Conservation (phyloP, 192 early-diverging fungal genomes). For the Coemansia sp. region DNA sequence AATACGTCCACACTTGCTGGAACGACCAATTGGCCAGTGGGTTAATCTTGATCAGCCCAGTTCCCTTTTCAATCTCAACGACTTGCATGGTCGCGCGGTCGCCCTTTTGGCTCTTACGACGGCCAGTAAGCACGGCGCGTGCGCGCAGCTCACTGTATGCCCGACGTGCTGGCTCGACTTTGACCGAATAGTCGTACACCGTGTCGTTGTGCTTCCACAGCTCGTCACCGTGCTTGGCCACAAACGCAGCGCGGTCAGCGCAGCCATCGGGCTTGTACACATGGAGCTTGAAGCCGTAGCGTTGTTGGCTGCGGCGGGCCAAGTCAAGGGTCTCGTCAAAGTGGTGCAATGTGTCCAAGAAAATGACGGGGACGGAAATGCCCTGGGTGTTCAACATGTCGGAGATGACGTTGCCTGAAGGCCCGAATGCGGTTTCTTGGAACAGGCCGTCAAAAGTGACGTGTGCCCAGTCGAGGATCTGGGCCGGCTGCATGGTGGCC, state of each 20-base stretch:
- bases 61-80: constrained; percentile 75
- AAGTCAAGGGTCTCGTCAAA: constrained; percentile 89
- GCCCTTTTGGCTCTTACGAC: constrained; percentile 82
- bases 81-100: constrained; percentile 75
- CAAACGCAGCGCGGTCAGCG: constrained; percentile 67
- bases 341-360: constrained; percentile 94
- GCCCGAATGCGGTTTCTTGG: constrained; percentile 94
- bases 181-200: constrained; percentile 87
- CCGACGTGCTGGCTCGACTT: constrained; percentile 89
- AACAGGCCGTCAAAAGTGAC: constrained; percentile 74
- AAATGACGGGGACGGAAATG: constrained; percentile 70
- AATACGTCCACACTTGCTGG: constrained; percentile 83
- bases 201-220: constrained; percentile 83
- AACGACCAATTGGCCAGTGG: constrained; percentile 90
- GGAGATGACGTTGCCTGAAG: constrained; percentile 83
- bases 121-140: constrained; percentile 85
- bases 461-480: constrained; percentile 88
- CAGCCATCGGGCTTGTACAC: constrained; percentile 71
- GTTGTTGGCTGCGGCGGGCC: constrained; percentile 62
- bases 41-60: constrained; percentile 86
- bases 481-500: constrained; percentile 64
- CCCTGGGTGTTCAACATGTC: constrained; percentile 80
- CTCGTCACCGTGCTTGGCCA: constrained; percentile 66
- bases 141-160: constrained; percentile 76
- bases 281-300: constrained; percentile 71